Conservation (phyloP, 805 yeast species). For the Hyphopichia homilentoma region DNA sequence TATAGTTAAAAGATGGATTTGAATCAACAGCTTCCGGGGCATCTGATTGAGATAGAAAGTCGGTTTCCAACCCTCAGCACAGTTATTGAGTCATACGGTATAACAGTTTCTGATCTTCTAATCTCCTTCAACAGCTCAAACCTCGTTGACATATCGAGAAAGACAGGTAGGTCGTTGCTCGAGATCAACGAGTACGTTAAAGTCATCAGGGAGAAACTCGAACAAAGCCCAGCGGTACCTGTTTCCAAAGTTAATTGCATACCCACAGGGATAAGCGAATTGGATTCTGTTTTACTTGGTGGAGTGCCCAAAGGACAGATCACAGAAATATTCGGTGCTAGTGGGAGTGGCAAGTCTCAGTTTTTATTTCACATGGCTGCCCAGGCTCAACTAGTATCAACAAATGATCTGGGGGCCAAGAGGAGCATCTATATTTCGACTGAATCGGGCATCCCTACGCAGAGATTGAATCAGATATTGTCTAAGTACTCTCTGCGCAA, state of each 20-base stretch:
- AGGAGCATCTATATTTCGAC: constrained; percentile 67
- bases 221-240: too few species aligned
- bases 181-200: not conserved
- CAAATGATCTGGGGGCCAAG: constrained; percentile 2
- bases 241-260: constrained; percentile 5
- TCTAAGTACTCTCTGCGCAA: too few species aligned
- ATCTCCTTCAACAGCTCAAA: not conserved
- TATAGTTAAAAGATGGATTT: too few species aligned
- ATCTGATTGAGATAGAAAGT: constrained; percentile 1
- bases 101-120: not conserved
- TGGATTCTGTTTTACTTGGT: constrained; percentile 27
- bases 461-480: constrained; percentile 45
- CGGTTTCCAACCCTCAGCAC: not conserved
- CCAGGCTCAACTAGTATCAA: constrained; percentile 41
- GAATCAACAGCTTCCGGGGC: constrained; percentile 1
- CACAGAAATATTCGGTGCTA: constrained; percentile 79
- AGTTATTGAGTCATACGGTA: not conserved
- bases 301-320: constrained; percentile 29
- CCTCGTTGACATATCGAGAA: constrained; percentile 1
- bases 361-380: constrained; percentile 63
- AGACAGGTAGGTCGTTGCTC: not conserved
- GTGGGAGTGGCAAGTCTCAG: constrained; percentile 87
- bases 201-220: not conserved
- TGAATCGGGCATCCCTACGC: constrained; percentile 68
- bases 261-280: constrained; percentile 19